Conservation (phyloP, 176 grass and related monocot genomes). For the Triticum urartu region DNA sequence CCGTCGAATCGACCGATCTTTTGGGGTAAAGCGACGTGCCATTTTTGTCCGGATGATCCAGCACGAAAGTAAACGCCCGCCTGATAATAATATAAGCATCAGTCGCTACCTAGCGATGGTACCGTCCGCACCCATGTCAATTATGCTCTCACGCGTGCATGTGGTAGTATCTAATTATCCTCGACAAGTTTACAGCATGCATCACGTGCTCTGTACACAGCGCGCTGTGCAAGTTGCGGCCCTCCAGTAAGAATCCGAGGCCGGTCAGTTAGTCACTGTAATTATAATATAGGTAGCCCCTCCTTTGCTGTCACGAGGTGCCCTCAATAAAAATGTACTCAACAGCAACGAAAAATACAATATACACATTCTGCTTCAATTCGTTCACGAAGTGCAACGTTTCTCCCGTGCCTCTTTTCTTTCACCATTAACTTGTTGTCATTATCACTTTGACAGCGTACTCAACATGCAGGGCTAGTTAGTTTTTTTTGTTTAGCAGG, state of each 20-base stretch:
- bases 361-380: too few species aligned
- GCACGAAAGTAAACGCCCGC: not conserved
- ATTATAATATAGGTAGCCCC: not conserved
- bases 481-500: not conserved
- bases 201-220: not conserved
- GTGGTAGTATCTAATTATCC: too few species aligned
- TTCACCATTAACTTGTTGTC: not conserved
- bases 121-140: not conserved
- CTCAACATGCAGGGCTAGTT: not conserved
- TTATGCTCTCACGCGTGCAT: not conserved
- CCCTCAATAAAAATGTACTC: too few species aligned
- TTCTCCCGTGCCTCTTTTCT: not conserved
- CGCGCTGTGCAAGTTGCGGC: conserved; percentile 29
- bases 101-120: not conserved
- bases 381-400: not conserved
- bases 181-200: not conserved
- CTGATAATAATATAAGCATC: not conserved
- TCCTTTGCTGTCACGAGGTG: not conserved
- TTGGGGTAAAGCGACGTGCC: not conserved
- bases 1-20: not conserved
- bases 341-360: too few species aligned
- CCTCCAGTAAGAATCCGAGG: not conserved
- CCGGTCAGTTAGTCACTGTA: not conserved
- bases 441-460: not conserved
- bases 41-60: not conserved